These are phyloP conservation scores for Westerdykella sp. DNA, from an alignment of 2,329 filamentous ascomycete genomes.

Conservation along the genomic window DNA sequence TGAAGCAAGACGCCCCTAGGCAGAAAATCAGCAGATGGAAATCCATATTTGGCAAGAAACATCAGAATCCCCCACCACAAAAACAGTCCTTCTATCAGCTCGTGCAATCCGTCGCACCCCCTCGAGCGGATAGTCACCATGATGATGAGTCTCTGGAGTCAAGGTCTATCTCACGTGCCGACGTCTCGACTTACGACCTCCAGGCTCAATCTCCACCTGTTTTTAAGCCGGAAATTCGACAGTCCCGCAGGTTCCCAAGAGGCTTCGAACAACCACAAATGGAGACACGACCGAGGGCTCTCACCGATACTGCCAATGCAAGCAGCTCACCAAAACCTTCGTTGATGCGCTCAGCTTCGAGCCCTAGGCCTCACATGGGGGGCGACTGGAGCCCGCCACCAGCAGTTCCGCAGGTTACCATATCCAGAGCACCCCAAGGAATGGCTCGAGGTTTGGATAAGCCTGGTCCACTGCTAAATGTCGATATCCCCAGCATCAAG, in stretches of 20 bases:
- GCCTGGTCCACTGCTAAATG: conserved; percentile 48
- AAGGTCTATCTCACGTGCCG: conserved; percentile 10
- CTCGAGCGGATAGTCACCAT: conserved; percentile 29
- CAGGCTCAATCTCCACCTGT: conserved; percentile 18
- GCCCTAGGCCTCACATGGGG: conserved; percentile 17
- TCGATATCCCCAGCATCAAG: conserved; percentile 73
- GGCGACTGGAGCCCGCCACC: conserved; percentile 4
- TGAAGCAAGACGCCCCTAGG: conserved; percentile 17
- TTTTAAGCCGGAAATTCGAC: conserved; percentile 26
- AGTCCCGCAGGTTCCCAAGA: conserved; percentile 22
- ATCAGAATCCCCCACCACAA: conserved; percentile 16
- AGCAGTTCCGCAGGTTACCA: conserved; percentile 13
- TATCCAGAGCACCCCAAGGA: conserved; percentile 10
- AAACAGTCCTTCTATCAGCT: conserved; percentile 33
- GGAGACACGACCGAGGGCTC: conserved; percentile 17
- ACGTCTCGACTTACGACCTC: conserved; percentile 8
- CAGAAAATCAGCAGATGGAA: conserved; percentile 37
- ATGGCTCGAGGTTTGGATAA: conserved; percentile 4
- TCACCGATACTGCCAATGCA: conserved; percentile 14
- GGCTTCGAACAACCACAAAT: conserved; percentile 10
- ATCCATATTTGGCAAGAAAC: conserved; percentile 33
- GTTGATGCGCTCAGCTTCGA: conserved; percentile 12
- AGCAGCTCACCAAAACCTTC: conserved; percentile 10
- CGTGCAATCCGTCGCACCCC: conserved; percentile 16
- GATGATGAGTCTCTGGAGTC: conserved; percentile 22